These are phyloP conservation scores for Penicillium canescens DNA, from an alignment of 495 filamentous ascomycete species.

Conservation along the genomic window DNA sequence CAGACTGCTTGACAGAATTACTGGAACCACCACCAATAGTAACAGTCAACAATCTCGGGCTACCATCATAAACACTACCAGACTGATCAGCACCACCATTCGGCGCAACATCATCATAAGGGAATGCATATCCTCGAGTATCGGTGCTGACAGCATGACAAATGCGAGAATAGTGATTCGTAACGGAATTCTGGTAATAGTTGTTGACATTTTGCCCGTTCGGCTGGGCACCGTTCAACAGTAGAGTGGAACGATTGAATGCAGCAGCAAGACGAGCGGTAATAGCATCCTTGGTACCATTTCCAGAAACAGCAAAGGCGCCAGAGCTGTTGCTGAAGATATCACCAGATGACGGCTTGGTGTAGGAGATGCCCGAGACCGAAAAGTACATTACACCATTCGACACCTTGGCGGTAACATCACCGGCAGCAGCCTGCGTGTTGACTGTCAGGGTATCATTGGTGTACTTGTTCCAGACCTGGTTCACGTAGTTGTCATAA, in stretches of 20 bases:
- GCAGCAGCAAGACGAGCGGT: slow-evolving; percentile 67
- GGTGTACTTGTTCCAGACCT: slow-evolving; percentile 63
- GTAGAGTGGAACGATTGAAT: slow-evolving; percentile 65
- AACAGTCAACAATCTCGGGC: slow-evolving; percentile 59
- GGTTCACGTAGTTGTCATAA: slow-evolving; percentile 61
- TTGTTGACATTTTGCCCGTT: slow-evolving; percentile 41
- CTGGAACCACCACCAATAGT: slow-evolving; percentile 55
- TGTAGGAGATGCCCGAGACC: slow-evolving; percentile 47
- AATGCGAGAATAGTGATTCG: slow-evolving; percentile 73
- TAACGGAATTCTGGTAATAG: slow-evolving; percentile 57
- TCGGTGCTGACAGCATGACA: slow-evolving; percentile 64
- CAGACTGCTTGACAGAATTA: slow-evolving; percentile 6
- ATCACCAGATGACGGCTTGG: slow-evolving; percentile 58
- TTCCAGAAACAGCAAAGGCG: slow-evolving; percentile 57
- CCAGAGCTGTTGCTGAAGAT: slow-evolving; percentile 75
- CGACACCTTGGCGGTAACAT: slow-evolving; percentile 52
- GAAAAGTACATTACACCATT: slow-evolving; percentile 52
- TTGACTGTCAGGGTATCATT: slow-evolving; percentile 54
- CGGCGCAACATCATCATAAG: slow-evolving; percentile 74
- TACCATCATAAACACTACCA: slow-evolving; percentile 60
- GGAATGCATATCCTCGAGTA: slow-evolving; percentile 71
- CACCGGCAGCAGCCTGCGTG: slow-evolving; percentile 58
- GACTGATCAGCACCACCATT: slow-evolving; percentile 58
- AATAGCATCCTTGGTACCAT: slow-evolving; percentile 50
- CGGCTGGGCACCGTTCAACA: slow-evolving; percentile 50